Base-by-base conservation (phyloP, 352 stramenopile genomes). In the Discostella stelligera region DNA sequence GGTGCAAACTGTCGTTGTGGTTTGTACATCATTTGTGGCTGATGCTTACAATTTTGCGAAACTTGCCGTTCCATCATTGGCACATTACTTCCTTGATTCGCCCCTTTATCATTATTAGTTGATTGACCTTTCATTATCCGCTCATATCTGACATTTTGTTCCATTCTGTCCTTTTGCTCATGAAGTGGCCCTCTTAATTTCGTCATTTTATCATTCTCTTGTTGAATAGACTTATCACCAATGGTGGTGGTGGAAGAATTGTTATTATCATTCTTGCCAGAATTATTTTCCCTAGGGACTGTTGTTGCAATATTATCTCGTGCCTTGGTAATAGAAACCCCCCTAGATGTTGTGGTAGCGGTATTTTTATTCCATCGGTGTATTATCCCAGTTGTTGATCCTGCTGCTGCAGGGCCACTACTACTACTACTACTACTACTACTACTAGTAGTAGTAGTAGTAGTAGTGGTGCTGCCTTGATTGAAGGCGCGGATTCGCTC, bases 401-500 rank as follows among this genome's bases (percentile, higher is more conserved):
- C 63, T 9, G 18, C 18, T 44, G 11, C 37, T 8, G 27, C 6
- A 27, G 21, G 0, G 37, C 8, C 49, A n/a, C 3, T 30, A 54
- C 25, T 18, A 0, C n/a, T 30, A 53, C 3, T 30, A 54, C 25
- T 18, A 0, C n/a, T 30, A 53, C 3, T 32, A 32, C 27, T 32
- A 32, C 2, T 32, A 6, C 2, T 32, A 6, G 27, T 32, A 6
- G 27, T 32, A 6, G 27, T 32, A 32, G 27, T 6, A 32, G 27
- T 32, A 32, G 27, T 18, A 10, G 4, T 21, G 7, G 2, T 27
- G 13, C 48, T 55, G 48, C 23, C 18, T 37, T 61, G 58, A 30
- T 62, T 74, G 14, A 74, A 67, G 37, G 37, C 20, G n/a, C 49
- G 39, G 14, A 74, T 62, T 16, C 66, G 41, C 53, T 74, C 66